Conservation (phyloP, 2,329 filamentous ascomycete genomes). For the Ophiostoma tasmaniense region DNA sequence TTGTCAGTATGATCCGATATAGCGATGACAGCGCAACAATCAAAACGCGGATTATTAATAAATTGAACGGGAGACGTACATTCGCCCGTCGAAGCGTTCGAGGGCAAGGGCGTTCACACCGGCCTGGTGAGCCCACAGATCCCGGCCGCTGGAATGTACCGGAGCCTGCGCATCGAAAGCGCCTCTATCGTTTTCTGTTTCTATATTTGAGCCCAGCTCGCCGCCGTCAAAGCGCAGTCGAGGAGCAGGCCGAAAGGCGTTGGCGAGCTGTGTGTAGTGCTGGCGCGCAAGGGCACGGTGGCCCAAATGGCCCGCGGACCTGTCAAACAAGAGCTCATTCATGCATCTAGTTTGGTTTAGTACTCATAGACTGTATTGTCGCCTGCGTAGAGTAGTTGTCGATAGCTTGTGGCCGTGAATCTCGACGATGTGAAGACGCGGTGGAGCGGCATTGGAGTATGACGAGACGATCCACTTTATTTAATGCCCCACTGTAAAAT, state of each 20-base stretch:
- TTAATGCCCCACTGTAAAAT: not conserved
- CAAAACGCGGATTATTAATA: no score
- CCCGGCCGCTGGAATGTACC: not conserved
- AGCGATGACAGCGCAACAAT: no score
- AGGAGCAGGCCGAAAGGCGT: slow-evolving; percentile 58
- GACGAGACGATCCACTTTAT: not conserved
- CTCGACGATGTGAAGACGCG: not conserved
- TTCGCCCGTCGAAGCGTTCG: slow-evolving; percentile 71
- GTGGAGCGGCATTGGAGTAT: not conserved
- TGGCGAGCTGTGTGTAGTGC: slow-evolving; percentile 57
- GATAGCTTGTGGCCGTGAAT: not conserved
- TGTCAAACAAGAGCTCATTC: not conserved
- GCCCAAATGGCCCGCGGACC: slow-evolving; percentile 56
- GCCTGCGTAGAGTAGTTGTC: not conserved
- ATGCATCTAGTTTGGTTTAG: not conserved
- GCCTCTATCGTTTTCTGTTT: slow-evolving; percentile 19
- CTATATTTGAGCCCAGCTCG: slow-evolving; percentile 31
- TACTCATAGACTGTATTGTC: not conserved
- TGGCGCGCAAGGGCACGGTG: slow-evolving; percentile 56
- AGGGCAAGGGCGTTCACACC: slow-evolving; percentile 73
- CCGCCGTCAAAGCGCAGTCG: slow-evolving; percentile 63
- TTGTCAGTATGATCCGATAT: not conserved
- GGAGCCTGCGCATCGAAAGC: not conserved
- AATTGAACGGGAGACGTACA: slow-evolving; percentile 44
- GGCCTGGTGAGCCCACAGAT: slow-evolving; percentile 60